phyloP scores from a whole-genome alignment of 2,329 filamentous ascomycete genomes.

The Myriosclerotinia scirpicola region DNA sequence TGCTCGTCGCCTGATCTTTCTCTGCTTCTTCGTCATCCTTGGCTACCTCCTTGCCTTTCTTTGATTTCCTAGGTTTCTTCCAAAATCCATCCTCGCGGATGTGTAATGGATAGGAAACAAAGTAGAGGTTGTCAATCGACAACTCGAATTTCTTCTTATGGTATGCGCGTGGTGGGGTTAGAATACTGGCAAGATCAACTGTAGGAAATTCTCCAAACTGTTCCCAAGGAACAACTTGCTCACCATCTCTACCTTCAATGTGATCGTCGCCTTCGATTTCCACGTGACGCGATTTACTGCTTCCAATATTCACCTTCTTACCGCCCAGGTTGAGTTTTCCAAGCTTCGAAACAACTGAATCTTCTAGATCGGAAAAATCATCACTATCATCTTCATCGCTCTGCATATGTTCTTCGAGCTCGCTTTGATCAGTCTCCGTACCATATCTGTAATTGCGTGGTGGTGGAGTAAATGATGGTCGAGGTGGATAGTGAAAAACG shows the following conservation, averaged over 20 bases:
- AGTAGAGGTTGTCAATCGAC: conserved; percentile 75
- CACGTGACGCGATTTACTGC: conserved; percentile 31
- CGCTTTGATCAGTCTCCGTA: conserved; percentile 40
- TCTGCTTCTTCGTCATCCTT: conserved; percentile 27
- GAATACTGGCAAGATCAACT: conserved; percentile 75
- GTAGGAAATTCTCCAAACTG: conserved; percentile 71
- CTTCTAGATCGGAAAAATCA: conserved; percentile 50
- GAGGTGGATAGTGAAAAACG: conserved; percentile 83
- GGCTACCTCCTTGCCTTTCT: conserved; percentile 38
- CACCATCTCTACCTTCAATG: conserved; percentile 54
- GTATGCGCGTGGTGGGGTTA: conserved; percentile 73
- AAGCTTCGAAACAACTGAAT: conserved; percentile 36
- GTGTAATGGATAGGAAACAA: conserved; percentile 81
- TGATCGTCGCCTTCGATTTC: conserved; percentile 43
- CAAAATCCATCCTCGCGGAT: conserved; percentile 76
- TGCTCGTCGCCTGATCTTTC: conserved; percentile 23
- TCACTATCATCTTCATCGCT: conserved; percentile 40
- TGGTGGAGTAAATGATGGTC: conserved; percentile 45
- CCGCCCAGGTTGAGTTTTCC: conserved; percentile 30
- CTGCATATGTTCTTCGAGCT: conserved; percentile 24
- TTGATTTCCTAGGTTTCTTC: conserved; percentile 56
- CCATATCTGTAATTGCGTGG: conserved; percentile 35
- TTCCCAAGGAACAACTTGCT: conserved; percentile 66
- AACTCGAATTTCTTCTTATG: conserved; percentile 83
- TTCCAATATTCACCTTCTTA: conserved; percentile 8